Conservation (phyloP, 495 filamentous ascomycete genomes). For the Penicillium arizonense region DNA sequence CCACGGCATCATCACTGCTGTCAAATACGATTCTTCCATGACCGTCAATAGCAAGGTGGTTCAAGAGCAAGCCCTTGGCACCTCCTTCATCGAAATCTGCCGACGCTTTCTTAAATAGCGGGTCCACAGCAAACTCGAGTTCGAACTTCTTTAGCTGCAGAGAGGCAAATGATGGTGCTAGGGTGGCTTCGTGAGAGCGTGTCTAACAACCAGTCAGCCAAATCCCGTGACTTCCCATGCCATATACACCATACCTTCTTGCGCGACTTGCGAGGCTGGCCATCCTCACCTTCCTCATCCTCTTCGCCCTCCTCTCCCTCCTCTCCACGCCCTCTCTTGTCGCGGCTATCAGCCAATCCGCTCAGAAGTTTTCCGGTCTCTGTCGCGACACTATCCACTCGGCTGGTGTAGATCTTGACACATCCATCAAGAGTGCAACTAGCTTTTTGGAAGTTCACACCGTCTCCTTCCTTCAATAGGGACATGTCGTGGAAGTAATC, state of each 20-base stretch:
- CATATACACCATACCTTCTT: conserved; percentile 55
- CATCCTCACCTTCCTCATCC: conserved; percentile 80
- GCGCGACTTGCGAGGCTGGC: conserved; percentile 70
- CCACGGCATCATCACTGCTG: conserved; percentile 86
- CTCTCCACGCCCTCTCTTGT: conserved; percentile 67
- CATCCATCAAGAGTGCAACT: conserved; percentile 98
- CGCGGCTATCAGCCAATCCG: conserved; percentile 87
- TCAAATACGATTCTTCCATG: conserved; percentile 95
- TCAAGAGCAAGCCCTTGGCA: conserved; percentile 91
- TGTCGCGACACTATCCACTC: conserved; percentile 96
- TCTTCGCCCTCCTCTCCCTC: conserved; percentile 64
- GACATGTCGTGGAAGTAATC: conserved; percentile 99
- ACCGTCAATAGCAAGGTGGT: conserved; percentile 90
- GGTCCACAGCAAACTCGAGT: conserved; percentile 94
- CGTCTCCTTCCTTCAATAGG: conserved; percentile 89
- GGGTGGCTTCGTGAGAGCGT: conserved; percentile 85
- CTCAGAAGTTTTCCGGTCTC: conserved; percentile 96
- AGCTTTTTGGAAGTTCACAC: conserved; percentile 97
- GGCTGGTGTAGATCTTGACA: conserved; percentile 98
- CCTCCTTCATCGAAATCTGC: conserved; percentile 98
- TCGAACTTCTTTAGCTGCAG: conserved; percentile 96
- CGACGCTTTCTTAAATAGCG: conserved; percentile 96
- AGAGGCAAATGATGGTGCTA: conserved; percentile 82
- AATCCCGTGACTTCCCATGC: background rate
- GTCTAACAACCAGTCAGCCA: conserved; percentile 42